These are phyloP conservation scores for Kwoniella newhampshirensis DNA, from an alignment of 768 basidiomycete genomes.

Conservation along the genomic window DNA sequence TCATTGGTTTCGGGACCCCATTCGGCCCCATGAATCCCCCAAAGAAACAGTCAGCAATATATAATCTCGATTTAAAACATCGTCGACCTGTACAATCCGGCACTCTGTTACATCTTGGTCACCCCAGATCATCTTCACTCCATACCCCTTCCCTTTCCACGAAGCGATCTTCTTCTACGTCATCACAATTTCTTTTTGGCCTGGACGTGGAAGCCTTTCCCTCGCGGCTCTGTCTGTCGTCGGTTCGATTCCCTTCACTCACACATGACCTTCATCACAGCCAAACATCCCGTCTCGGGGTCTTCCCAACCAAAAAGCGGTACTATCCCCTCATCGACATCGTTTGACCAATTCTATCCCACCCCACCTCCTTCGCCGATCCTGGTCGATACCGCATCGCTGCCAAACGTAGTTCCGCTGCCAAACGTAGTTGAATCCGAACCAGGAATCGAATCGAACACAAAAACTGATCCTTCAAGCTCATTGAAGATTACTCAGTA, in stretches of 20 bases:
- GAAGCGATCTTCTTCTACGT: not conserved
- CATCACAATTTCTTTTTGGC: constrained; percentile 4
- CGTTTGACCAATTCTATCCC: constrained; percentile 21
- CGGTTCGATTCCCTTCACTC: not conserved
- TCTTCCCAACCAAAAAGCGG: constrained; percentile 1
- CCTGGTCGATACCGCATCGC: constrained; percentile 8
- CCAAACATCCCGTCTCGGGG: not conserved
- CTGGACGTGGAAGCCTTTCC: not conserved
- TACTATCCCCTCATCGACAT: not conserved
- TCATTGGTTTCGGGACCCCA: too few species aligned
- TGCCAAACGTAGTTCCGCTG: not conserved
- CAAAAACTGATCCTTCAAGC: too few species aligned
- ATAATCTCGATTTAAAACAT: too few species aligned
- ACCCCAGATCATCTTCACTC: not conserved
- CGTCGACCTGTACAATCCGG: too few species aligned
- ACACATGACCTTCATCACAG: constrained; percentile 5
- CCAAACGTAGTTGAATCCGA: not conserved
- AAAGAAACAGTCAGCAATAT: too few species aligned
- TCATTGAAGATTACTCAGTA: not conserved
- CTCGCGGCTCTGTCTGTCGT: too few species aligned
- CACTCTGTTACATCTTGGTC: too few species aligned
- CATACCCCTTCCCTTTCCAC: too few species aligned
- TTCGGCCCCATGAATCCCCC: too few species aligned
- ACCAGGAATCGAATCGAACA: not conserved
- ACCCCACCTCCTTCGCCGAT: constrained; percentile 33